Conservation (phyloP, 1,284 basidiomycete species). For the Heterobasidion occidentale region DNA sequence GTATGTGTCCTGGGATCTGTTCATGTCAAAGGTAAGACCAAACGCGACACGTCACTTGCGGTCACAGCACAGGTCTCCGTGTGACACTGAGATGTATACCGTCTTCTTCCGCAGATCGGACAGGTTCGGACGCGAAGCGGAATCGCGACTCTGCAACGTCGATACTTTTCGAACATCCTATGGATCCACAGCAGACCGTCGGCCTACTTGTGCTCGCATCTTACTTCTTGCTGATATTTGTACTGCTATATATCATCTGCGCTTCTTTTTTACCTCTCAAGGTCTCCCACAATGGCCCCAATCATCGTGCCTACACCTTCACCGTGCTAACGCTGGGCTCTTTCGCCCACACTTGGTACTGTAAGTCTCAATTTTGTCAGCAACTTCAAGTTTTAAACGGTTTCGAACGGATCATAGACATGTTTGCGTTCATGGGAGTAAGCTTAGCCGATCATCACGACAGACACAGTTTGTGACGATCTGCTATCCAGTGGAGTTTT, state of each 20-base stretch:
- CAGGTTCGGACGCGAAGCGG: not conserved
- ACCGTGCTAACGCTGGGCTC: slow-evolving; percentile 29
- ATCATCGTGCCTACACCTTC: slow-evolving; percentile 15
- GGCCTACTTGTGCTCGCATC: slow-evolving; percentile 4
- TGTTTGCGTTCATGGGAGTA: slow-evolving; percentile 45
- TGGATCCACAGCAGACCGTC: not conserved
- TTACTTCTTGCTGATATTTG: slow-evolving; percentile 4
- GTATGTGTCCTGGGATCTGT: not conserved
- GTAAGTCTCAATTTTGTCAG: slow-evolving; percentile 29
- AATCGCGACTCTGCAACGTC: not conserved
- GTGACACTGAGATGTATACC: not conserved
- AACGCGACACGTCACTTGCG: no score
- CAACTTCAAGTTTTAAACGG: no score
- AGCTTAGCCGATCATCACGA: slow-evolving; percentile 12
- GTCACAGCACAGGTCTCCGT: no score
- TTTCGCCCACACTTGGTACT: slow-evolving; percentile 53
- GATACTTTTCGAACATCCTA: not conserved
- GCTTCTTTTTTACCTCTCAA: not conserved
- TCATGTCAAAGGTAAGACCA: no score
- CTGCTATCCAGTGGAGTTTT: slow-evolving; percentile 44
- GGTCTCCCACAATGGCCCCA: not conserved
- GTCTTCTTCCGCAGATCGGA: no score
- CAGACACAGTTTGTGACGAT: not conserved
- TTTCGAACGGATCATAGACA: slow-evolving; percentile 25
- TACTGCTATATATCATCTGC: slow-evolving; percentile 3